Conservation (phyloP, 345 rosid species). For the Anastatica hierochuntica region DNA sequence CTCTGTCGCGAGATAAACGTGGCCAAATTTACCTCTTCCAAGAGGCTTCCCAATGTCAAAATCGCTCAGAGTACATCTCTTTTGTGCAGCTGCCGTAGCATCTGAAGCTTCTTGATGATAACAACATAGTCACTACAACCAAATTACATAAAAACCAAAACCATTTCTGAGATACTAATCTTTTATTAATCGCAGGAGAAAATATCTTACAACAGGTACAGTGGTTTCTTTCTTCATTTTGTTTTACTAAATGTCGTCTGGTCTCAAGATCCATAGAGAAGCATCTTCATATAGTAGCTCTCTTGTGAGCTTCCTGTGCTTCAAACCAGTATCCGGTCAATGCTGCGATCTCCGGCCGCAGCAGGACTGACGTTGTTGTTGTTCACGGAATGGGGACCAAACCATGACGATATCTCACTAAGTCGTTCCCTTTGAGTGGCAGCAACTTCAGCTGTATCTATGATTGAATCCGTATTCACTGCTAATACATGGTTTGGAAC, state of each 20-base stretch:
- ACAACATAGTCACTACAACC: background rate
- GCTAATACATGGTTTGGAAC: constrained; percentile 47
- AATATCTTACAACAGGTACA: too few species aligned
- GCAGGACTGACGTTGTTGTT: constrained; percentile 30
- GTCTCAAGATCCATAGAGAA: too few species aligned
- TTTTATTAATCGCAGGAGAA: background rate
- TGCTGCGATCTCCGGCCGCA: too few species aligned
- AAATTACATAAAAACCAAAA: background rate
- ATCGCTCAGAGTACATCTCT: constrained; percentile 77
- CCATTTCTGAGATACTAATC: background rate
- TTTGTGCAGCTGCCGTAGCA: too few species aligned
- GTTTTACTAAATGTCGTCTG: too few species aligned
- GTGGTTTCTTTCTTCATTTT: too few species aligned
- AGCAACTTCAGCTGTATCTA: constrained; percentile 78
- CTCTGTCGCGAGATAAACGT: constrained; percentile 87
- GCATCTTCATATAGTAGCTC: too few species aligned
- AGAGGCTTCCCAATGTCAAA: constrained; percentile 95
- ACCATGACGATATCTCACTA: constrained; percentile 80
- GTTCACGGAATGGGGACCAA: constrained; percentile 39
- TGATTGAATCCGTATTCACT: constrained; percentile 32
- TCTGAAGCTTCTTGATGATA: constrained; percentile 46
- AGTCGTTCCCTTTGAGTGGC: constrained; percentile 70
- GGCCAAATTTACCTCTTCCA: constrained; percentile 93
- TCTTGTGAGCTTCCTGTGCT: too few species aligned
- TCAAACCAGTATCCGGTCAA: too few species aligned